Base-by-base conservation (phyloP, 1,284 basidiomycete genomes). In the Ustilago tritici region DNA sequence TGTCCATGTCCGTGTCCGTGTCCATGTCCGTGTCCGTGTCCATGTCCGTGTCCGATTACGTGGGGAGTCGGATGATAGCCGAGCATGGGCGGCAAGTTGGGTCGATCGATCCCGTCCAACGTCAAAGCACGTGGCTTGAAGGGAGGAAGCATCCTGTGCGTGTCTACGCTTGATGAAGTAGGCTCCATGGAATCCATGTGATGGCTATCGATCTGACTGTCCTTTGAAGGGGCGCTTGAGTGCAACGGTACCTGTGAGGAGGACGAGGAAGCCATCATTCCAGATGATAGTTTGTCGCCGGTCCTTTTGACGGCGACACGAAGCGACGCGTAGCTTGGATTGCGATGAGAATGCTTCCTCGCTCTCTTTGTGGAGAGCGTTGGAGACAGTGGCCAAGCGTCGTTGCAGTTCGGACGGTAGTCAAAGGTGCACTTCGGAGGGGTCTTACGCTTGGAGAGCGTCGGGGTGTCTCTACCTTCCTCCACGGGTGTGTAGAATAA, bases 71-170 rank as follows among this genome's bases (percentile, higher is more conserved):
- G 46, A 43, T 10, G n/a, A 14, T 56, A 17, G 32, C 41, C 60
- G 15, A 59, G 52, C 54, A 73, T 14, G 36, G 70, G 65, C 41
- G 70, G 70, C 52, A 73, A 23, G 11, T 54, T 46, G 54, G 65
- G 70, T 36, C 70, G 61, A 32, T 56, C 61, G 19, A 50, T 19
- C 14, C 57, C 49, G 14, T 65, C 65, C 28, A 68, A 9, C 31
- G 70, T 73, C 41, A 64, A 28, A 36, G 70, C 61, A 14, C 70
- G 50, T 5, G 65, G 54, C 38, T 73, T 73, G 41, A 62, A 58
- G 6, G 61, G 55, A 7, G 54, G 58, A 35, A 35, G 56, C 50
- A 65, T 59, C 11, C 36, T 40, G 59, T 46, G 49, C 41, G 52
- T 36, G 35, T 28, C 38, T 50, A 7, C 4, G 49, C n/a, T 50